Percentiles rank a stretch among this genome's conserved stretches.
These are phyloP conservation scores for Lachnellula willkommii DNA, from an alignment of 2,329 filamentous ascomycete species.

Conservation along the genomic window DNA sequence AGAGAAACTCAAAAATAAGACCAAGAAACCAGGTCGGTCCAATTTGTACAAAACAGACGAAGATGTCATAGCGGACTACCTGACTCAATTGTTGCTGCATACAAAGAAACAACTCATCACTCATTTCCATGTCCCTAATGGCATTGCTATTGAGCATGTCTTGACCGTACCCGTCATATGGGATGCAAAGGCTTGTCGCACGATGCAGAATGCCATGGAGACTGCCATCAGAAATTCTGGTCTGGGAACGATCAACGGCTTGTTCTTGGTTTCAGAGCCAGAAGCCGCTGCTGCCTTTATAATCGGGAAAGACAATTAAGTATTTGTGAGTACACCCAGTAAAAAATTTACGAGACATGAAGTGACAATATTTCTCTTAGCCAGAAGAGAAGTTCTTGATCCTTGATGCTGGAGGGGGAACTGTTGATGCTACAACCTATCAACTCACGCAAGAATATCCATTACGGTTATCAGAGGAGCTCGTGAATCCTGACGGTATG, in stretches of 20 bases:
- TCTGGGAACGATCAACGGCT: constrained; percentile 13
- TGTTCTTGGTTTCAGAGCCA: constrained; percentile 25
- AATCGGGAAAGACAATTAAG: constrained; percentile 3
- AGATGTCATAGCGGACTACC: constrained; percentile 16
- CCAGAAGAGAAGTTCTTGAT: constrained; percentile 21
- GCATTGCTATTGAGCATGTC: constrained; percentile 8
- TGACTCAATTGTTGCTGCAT: constrained; percentile 14
- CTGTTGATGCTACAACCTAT: constrained; percentile 27
- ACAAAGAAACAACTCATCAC: constrained; percentile 6
- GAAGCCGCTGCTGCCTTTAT: constrained; percentile 9
- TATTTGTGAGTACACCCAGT: constrained; percentile 1
- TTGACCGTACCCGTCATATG: constrained; percentile 16
- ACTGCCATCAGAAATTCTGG: constrained; percentile 2
- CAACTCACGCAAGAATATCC: constrained; percentile 17
- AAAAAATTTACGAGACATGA: neutral
- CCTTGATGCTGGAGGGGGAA: constrained; percentile 26
- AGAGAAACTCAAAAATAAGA: constrained; percentile 1
- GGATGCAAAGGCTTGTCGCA: constrained; percentile 11
- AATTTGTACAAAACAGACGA: neutral
- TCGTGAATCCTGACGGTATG: constrained; percentile 18
- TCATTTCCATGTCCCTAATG: neutral
- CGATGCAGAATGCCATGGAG: constrained; percentile 16
- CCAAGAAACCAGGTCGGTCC: neutral
- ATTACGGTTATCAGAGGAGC: constrained; percentile 19
- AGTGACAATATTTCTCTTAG: neutral